These are phyloP conservation scores for Ehretia macrophylla DNA, from an alignment of 257 asterid genomes.

Conservation along the genomic window DNA sequence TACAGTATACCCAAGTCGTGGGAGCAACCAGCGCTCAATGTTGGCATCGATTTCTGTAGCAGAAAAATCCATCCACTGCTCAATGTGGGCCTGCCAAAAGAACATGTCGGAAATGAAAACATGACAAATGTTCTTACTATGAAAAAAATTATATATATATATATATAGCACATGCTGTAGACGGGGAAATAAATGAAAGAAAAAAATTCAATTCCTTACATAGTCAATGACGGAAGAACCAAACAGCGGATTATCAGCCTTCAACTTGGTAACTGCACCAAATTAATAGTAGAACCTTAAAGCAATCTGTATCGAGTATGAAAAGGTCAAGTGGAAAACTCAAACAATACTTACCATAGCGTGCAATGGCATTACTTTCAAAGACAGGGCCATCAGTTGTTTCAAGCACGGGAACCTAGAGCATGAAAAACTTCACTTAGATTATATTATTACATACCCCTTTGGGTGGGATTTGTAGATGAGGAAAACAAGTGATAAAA, in stretches of 20 bases:
- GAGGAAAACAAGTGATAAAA: background rate
- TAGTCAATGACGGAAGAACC: constrained; percentile 73
- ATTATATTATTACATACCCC: background rate
- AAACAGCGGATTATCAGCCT: constrained; percentile 41
- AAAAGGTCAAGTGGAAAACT: background rate
- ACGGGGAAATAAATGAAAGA: background rate
- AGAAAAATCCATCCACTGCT: constrained; percentile 83
- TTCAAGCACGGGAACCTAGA: constrained; percentile 85
- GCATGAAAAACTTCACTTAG: constrained; percentile 1
- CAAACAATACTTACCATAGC: constrained; percentile 49
- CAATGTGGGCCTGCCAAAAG: constrained; percentile 51
- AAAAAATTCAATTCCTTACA: constrained; percentile 36
- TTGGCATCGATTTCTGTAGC: constrained; percentile 54
- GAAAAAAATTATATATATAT: background rate
- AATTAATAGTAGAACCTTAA: constrained; percentile 5
- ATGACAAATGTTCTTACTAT: background rate
- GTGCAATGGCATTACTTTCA: constrained; percentile 96
- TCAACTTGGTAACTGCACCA: constrained; percentile 52
- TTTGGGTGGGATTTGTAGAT: background rate
- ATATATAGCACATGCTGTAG: too few relatives aligned
- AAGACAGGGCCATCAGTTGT: constrained; percentile 83
- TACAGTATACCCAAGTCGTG: constrained; percentile 48
- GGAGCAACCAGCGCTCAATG: constrained; percentile 50
- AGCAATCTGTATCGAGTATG: background rate
- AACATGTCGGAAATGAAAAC: background rate